Conservation (phyloP, 306 rosid species). For the Cucurbita pepo region DNA sequence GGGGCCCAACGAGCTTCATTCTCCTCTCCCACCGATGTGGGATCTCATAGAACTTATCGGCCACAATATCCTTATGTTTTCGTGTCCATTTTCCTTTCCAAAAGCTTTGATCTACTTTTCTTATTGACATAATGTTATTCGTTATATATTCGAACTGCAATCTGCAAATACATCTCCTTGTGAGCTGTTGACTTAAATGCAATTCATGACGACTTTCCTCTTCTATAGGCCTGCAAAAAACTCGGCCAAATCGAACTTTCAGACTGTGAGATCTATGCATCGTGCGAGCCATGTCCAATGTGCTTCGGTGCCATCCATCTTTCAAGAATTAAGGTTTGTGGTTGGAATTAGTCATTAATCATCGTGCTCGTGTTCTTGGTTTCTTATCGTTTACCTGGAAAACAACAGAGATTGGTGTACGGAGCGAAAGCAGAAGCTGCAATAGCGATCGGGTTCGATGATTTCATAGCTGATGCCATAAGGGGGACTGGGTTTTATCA, state of each 20-base stretch:
- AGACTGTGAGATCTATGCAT: slow-evolving; percentile 79
- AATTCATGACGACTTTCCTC: background rate
- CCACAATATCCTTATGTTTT: no score
- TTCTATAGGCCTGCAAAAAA: slow-evolving; percentile 66
- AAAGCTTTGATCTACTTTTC: no score
- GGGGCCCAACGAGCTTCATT: no score
- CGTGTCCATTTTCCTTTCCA: no score
- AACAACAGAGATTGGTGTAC: slow-evolving; percentile 71
- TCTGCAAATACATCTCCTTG: background rate
- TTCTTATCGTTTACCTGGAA: background rate
- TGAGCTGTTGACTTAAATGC: background rate
- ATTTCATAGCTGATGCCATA: slow-evolving; percentile 66
- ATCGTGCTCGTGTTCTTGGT: background rate
- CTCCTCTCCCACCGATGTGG: no score
- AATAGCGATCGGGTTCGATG: slow-evolving; percentile 64
- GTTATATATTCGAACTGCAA: background rate
- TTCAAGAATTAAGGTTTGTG: slow-evolving; percentile 63
- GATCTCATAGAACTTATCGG: no score
- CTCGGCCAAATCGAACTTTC: slow-evolving; percentile 56
- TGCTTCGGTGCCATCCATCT: slow-evolving; percentile 90
- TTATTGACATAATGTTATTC: no score
- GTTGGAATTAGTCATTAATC: background rate
- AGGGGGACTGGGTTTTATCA: slow-evolving; percentile 64
- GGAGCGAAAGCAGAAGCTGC: slow-evolving; percentile 91
- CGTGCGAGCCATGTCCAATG: slow-evolving; percentile 97